A percentile compares a stretch with the other conserved stretches of the same genome.
Evolutionary conservation across 2,329 filamentous ascomycete species (phyloP).

Genomic region (Tolypocladium inflatum): DNA sequence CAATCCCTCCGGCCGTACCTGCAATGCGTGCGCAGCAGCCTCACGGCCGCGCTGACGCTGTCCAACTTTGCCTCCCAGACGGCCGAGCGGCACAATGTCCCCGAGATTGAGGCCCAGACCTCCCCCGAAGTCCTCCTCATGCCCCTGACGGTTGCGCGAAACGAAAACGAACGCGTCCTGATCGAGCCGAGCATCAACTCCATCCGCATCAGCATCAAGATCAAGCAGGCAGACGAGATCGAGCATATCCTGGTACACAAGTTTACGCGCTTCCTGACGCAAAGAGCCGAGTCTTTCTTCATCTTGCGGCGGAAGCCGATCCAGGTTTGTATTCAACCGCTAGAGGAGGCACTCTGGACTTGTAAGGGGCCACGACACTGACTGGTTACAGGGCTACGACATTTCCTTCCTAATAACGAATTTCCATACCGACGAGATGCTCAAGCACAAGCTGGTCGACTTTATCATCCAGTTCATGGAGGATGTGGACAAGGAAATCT

Average conservation of each 20-base stretch:
- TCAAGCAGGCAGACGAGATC: slow-evolving; percentile 99
- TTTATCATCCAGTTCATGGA: slow-evolving; percentile 99
- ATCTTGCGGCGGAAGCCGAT: slow-evolving; percentile 92
- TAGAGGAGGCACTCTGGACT: background rate
- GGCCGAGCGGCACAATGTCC: slow-evolving; percentile 94
- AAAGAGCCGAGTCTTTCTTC: slow-evolving; percentile 94
- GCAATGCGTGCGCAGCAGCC: slow-evolving; percentile 86
- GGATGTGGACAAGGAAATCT: slow-evolving; percentile 99
- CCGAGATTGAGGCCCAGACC: slow-evolving; percentile 86
- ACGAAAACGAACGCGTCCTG: slow-evolving; percentile 93
- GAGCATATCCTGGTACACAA: slow-evolving; percentile 98
- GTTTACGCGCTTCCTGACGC: slow-evolving; percentile 92
- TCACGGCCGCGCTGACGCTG: slow-evolving; percentile 79
- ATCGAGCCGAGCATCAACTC: slow-evolving; percentile 97
- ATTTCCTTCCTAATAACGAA: slow-evolving; percentile 99
- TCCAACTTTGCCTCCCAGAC: slow-evolving; percentile 98
- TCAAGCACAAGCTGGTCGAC: slow-evolving; percentile 98
- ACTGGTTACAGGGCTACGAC: slow-evolving; percentile 68
- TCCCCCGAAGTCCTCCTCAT: slow-evolving; percentile 92
- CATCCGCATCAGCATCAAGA: slow-evolving; percentile 93
- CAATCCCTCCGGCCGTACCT: slow-evolving; percentile 96
- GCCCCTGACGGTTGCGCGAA: slow-evolving; percentile 81
- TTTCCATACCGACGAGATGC: slow-evolving; percentile 96
- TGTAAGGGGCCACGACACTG: slow-evolving; percentile 3
- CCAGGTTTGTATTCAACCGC: slow-evolving; percentile 48